Evolutionary conservation across 257 asterid genomes (phyloP).

Genomic region (Salvia hispanica): DNA sequence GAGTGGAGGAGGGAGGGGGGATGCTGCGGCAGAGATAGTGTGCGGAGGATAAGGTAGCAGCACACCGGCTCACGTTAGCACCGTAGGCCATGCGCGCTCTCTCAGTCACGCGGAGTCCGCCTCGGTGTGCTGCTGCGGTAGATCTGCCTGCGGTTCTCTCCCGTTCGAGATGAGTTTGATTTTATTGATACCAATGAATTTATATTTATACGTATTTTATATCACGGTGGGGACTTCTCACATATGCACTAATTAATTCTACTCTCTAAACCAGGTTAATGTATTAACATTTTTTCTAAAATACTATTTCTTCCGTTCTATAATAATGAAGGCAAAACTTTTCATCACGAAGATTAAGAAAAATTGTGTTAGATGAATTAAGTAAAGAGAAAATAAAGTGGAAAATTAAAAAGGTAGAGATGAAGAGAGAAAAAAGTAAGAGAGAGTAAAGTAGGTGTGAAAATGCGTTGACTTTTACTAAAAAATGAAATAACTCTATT

Average conservation of each 20-base stretch:
- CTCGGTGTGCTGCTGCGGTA: background rate
- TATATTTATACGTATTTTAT: background rate
- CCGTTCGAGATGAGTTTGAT: background rate
- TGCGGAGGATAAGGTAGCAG: conserved; percentile 35
- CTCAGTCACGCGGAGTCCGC: conserved; percentile 6
- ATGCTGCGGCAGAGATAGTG: conserved; percentile 28
- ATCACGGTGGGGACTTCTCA: background rate
- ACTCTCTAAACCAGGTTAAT: too few species aligned
- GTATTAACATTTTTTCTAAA: too few species aligned
- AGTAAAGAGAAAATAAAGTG: too few species aligned
- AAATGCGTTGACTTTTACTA: too few species aligned
- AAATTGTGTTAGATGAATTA: too few species aligned
- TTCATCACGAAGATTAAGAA: too few species aligned
- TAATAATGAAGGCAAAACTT: too few species aligned
- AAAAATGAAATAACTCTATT: too few species aligned
- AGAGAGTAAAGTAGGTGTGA: too few species aligned
- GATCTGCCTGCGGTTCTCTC: conserved; percentile 17
- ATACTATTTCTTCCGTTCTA: too few species aligned
- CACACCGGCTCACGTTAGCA: conserved; percentile 36
- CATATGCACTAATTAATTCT: background rate
- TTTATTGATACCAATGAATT: background rate
- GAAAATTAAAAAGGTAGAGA: too few species aligned
- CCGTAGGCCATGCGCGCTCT: conserved; percentile 32
- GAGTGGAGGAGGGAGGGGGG: conserved; percentile 5
- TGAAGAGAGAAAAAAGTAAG: too few species aligned